These are phyloP conservation scores for Fusarium annulatum DNA, from an alignment of 2,329 filamentous ascomycete genomes.

Conservation along the genomic window DNA sequence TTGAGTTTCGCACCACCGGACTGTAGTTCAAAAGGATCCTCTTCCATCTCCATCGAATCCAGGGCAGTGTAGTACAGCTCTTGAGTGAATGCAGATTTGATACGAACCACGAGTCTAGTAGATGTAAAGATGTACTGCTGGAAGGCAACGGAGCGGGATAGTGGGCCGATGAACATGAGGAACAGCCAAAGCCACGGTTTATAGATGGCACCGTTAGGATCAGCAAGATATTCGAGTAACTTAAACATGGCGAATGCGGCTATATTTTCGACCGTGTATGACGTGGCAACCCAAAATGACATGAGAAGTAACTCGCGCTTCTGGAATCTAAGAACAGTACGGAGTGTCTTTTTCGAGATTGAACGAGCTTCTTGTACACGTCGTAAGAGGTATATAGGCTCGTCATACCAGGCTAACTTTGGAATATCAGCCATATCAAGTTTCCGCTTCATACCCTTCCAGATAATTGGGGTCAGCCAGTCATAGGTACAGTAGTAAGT, in stretches of 20 bases:
- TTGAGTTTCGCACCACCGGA: constrained; percentile 39
- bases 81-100: constrained; percentile 67
- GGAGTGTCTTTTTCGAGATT: constrained; percentile 56
- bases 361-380: constrained; percentile 57
- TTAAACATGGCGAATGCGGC: constrained; percentile 66
- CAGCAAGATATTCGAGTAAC: constrained; percentile 62
- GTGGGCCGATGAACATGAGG: constrained; percentile 63
- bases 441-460: constrained; percentile 58
- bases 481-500: constrained; percentile 63
- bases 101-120: constrained; percentile 65
- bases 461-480: constrained; percentile 62
- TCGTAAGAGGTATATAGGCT: constrained; percentile 60
- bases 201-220: constrained; percentile 57
- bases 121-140: constrained; percentile 69
- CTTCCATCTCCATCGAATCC: constrained; percentile 66
- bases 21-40: constrained; percentile 59
- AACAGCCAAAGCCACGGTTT: constrained; percentile 65
- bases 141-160: constrained; percentile 60
- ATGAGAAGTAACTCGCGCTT: constrained; percentile 57
- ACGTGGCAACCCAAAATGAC: constrained; percentile 53
- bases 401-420: constrained; percentile 65
- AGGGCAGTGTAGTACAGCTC: constrained; percentile 68
- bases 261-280: constrained; percentile 60
- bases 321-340: constrained; percentile 59
- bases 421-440: constrained; percentile 62